A percentile compares a stretch with the other conserved stretches of the same genome.
Evolutionary conservation across 345 rosid species (phyloP).

Genomic region (Anacardium occidentale): DNA sequence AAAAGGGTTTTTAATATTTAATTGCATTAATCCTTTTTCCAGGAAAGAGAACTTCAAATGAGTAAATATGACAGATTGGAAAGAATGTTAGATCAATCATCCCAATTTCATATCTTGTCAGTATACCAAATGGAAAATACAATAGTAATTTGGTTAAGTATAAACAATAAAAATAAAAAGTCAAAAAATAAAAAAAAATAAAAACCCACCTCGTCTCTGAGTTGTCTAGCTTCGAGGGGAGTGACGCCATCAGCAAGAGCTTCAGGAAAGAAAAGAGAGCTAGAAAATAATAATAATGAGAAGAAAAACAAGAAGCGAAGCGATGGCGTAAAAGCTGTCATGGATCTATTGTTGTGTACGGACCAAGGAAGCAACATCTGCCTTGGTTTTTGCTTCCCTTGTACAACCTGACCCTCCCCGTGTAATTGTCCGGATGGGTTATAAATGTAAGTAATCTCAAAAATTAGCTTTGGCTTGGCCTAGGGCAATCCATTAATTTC

Average conservation of each 20-base stretch:
- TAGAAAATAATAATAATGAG: slow-evolving; percentile 20
- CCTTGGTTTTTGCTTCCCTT: background rate
- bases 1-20: background rate
- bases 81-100: background rate
- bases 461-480: no score
- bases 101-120: background rate
- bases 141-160: background rate
- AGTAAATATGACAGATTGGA: background rate
- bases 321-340: slow-evolving; percentile 13
- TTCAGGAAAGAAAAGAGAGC: slow-evolving; percentile 22
- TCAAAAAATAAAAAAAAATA: background rate
- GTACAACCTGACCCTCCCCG: background rate
- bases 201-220: slow-evolving; percentile 83
- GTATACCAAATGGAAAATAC: background rate
- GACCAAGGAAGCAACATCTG: background rate
- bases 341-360: background rate
- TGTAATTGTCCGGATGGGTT: background rate
- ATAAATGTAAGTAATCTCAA: no score
- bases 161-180: background rate
- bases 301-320: slow-evolving; percentile 28
- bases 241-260: slow-evolving; percentile 67
- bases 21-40: background rate
- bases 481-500: no score
- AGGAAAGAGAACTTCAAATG: background rate
- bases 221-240: slow-evolving; percentile 67